Evolutionary conservation across 2,329 filamentous ascomycete genomes (phyloP).

Genomic region (Colletotrichum sp.): DNA sequence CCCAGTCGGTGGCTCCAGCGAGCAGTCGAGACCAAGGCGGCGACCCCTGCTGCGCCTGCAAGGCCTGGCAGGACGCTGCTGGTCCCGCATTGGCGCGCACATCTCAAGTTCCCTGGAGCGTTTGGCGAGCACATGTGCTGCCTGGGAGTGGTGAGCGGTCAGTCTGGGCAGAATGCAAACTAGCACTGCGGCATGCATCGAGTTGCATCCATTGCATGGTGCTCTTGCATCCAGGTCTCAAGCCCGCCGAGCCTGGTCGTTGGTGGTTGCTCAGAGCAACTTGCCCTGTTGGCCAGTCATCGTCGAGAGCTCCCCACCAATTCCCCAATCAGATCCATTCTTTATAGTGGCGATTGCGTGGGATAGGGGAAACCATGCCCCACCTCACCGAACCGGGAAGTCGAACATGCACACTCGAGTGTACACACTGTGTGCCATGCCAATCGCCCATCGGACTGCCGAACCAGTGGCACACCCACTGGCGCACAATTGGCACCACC

Average conservation of each 20-base stretch:
- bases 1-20: neutral
- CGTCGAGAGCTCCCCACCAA: conserved; percentile 8
- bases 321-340: conserved; percentile 18
- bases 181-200: neutral
- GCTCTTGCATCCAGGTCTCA: neutral
- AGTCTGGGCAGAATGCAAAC: neutral
- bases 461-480: neutral
- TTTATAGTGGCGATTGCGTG: conserved; percentile 16
- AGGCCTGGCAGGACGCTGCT: neutral
- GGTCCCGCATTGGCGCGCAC: conserved; percentile 16
- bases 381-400: neutral
- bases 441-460: neutral
- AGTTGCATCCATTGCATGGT: neutral
- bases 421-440: neutral
- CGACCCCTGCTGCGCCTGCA: neutral
- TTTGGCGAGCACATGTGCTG: neutral
- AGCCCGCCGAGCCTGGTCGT: neutral
- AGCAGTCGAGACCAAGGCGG: conserved; percentile 20
- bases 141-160: neutral
- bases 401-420: neutral
- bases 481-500: neutral
- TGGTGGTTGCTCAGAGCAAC: conserved; percentile 20
- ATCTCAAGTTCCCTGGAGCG: neutral
- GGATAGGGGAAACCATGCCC: conserved; percentile 8
- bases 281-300: conserved; percentile 18